phyloP scores from a whole-genome alignment of 1,139 yeast genomes.

The Keqinozyma sinolaborantium region DNA sequence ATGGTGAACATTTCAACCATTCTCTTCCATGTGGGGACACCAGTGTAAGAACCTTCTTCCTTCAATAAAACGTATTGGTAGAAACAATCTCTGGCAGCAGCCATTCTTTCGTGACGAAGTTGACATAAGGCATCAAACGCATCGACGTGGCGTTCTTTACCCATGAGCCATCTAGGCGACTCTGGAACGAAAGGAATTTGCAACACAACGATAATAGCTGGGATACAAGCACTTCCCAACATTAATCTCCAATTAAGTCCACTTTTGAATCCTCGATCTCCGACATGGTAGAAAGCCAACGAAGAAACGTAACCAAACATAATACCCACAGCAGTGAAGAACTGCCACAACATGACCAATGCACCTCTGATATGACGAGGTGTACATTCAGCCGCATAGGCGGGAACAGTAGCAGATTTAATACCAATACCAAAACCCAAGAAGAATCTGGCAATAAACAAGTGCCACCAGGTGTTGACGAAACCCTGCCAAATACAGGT shows the following conservation, averaged over 20 bases:
- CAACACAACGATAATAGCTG: slow-evolving; percentile 62
- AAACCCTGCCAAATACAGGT: slow-evolving; percentile 80
- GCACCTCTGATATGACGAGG: slow-evolving; percentile 79
- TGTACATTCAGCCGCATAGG: slow-evolving; percentile 76
- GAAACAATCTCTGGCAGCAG: slow-evolving; percentile 75
- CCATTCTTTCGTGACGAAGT: slow-evolving; percentile 50
- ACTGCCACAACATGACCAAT: slow-evolving; percentile 85
- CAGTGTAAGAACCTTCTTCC: slow-evolving; percentile 60
- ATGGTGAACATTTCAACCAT: slow-evolving; percentile 56
- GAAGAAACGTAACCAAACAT: slow-evolving; percentile 75
- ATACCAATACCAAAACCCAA: slow-evolving; percentile 81
- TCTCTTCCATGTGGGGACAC: slow-evolving; percentile 50
- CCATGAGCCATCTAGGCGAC: slow-evolving; percentile 79
- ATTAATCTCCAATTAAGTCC: slow-evolving; percentile 74
- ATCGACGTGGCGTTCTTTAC: slow-evolving; percentile 54
- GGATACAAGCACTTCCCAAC: slow-evolving; percentile 75
- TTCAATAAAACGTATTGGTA: slow-evolving; percentile 64
- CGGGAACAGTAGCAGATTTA: slow-evolving; percentile 78
- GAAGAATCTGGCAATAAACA: slow-evolving; percentile 68
- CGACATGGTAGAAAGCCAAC: slow-evolving; percentile 49
- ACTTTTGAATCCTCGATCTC: slow-evolving; percentile 35
- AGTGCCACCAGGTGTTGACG: slow-evolving; percentile 69
- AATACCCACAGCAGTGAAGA: slow-evolving; percentile 85
- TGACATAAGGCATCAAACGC: slow-evolving; percentile 51
- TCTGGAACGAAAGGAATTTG: slow-evolving; percentile 76